Conservation (phyloP, 1,284 basidiomycete species). For the Puccinia triticina region DNA sequence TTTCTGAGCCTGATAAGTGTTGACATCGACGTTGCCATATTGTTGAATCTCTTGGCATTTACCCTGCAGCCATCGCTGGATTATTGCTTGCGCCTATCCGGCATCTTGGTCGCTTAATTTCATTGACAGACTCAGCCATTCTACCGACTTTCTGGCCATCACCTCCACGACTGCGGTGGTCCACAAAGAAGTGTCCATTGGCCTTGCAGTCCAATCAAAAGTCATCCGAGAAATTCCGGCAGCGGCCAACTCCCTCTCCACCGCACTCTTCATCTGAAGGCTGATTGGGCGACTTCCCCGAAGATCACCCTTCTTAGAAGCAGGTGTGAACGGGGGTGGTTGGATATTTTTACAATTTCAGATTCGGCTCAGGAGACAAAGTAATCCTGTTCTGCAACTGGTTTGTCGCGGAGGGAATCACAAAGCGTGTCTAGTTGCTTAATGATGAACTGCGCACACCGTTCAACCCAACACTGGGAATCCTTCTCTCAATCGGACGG, state of each 20-base stretch:
- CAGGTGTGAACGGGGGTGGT: slow-evolving; percentile 3
- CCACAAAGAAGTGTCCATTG: neutral
- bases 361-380: neutral
- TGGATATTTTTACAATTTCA: neutral
- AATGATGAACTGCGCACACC: neutral
- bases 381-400: neutral
- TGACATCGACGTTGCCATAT: neutral
- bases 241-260: neutral
- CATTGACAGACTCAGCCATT: neutral
- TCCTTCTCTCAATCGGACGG: neutral
- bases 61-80: neutral
- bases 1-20: neutral
- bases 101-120: neutral
- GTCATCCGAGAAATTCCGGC: neutral
- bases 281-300: neutral
- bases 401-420: neutral
- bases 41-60: neutral
- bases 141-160: slow-evolving; percentile 12
- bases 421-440: neutral
- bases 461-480: slow-evolving; percentile 14
- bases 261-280: neutral
- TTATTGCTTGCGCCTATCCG: neutral
- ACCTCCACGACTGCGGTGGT: slow-evolving; percentile 1
- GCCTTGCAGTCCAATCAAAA: neutral
- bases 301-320: neutral